phyloP scores from a whole-genome alignment of 768 basidiomycete species.

The Pisolithus albus region DNA sequence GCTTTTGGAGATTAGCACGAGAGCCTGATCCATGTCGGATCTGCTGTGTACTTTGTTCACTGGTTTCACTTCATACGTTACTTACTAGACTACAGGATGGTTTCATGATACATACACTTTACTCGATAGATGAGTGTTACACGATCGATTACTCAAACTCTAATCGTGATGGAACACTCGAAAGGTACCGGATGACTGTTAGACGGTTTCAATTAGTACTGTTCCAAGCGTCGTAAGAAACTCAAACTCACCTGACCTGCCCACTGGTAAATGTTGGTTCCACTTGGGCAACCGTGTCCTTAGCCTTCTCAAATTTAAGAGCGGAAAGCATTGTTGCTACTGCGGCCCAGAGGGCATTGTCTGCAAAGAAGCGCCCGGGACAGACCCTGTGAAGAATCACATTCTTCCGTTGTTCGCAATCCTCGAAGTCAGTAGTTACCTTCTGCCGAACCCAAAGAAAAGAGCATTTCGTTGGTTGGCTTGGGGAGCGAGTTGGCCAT shows the following conservation, averaged over 20 bases:
- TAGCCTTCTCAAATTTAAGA: background rate
- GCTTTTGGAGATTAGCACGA: too few species aligned
- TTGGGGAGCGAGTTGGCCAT: background rate
- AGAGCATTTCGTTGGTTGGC: background rate
- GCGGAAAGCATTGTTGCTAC: background rate
- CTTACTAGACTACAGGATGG: too few species aligned
- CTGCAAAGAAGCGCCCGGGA: background rate
- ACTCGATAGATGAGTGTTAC: too few species aligned
- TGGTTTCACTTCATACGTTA: too few species aligned
- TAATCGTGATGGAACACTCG: background rate
- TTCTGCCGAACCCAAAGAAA: constrained; percentile 2
- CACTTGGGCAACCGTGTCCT: background rate
- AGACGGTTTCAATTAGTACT: background rate
- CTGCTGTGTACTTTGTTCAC: too few species aligned
- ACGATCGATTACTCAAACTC: background rate
- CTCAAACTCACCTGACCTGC: background rate
- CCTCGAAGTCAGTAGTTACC: background rate
- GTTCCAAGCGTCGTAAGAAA: too few species aligned
- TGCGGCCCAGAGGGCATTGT: background rate
- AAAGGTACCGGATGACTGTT: background rate
- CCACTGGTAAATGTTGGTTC: background rate
- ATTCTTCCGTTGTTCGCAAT: background rate
- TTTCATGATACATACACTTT: too few species aligned
- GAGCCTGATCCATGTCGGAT: too few species aligned
- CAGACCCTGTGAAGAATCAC: background rate